Conservation (phyloP, 257 asterid species). For the Pogostemon cablin region DNA sequence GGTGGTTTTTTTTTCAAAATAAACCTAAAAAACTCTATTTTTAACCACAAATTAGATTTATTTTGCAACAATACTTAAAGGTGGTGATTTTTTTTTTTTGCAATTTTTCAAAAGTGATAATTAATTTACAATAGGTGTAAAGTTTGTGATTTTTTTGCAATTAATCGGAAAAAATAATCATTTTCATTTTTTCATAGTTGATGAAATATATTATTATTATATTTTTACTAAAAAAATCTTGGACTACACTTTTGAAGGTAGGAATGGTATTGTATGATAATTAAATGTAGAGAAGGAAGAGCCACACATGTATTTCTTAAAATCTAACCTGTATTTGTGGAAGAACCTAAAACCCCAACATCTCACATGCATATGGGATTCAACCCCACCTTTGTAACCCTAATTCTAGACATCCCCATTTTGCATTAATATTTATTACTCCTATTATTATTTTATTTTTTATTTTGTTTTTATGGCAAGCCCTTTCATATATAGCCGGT, state of each 20-base stretch:
- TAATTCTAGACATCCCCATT: conserved; percentile 6
- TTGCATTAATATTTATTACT: conserved; percentile 11
- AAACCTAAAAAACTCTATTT: too few relatives aligned
- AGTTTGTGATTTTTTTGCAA: too few relatives aligned
- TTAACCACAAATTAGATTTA: too few relatives aligned
- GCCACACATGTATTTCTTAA: conserved; percentile 20
- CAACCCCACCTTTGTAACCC: conserved; percentile 2
- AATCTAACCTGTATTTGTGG: conserved; percentile 32
- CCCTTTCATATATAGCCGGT: conserved; percentile 12
- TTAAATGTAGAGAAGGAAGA: conserved; percentile 18
- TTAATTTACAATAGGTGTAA: too few relatives aligned
- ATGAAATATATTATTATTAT: too few relatives aligned
- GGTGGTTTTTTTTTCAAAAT: too few relatives aligned
- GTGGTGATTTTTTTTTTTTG: too few relatives aligned
- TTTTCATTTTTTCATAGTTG: neutral
- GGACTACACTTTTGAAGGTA: neutral
- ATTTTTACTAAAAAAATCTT: too few relatives aligned
- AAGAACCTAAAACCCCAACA: conserved; percentile 34
- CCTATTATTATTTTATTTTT: conserved; percentile 3
- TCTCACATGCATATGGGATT: conserved; percentile 34
- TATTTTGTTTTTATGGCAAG: neutral
- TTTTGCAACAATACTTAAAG: too few relatives aligned
- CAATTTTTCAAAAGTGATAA: too few relatives aligned
- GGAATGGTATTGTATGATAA: neutral
- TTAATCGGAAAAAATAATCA: too few relatives aligned